These are phyloP conservation scores for Psilocybe azurescens DNA, from an alignment of 768 basidiomycete genomes.

Conservation along the genomic window DNA sequence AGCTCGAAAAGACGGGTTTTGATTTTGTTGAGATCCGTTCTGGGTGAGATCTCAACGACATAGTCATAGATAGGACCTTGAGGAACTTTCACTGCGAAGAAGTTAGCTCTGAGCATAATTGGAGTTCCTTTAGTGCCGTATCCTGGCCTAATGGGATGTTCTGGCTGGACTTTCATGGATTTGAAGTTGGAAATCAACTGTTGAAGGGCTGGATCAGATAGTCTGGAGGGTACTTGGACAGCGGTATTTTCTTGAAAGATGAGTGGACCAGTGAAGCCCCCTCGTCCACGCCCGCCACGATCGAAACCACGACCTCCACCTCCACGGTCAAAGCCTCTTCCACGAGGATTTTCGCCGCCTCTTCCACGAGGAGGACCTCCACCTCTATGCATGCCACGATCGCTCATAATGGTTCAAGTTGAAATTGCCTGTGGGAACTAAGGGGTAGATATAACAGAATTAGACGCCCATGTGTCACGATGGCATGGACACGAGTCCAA, in stretches of 20 bases:
- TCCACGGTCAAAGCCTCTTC: constrained; percentile 27
- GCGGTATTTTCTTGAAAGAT: constrained; percentile 44
- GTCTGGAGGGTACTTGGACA: constrained; percentile 39
- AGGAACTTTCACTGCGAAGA: constrained; percentile 59
- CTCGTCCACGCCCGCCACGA: constrained; percentile 30
- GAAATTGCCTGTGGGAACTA: neutral
- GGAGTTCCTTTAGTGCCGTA: constrained; percentile 56
- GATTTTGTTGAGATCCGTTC: constrained; percentile 46
- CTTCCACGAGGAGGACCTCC: constrained; percentile 29
- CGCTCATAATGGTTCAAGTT: constrained; percentile 26
- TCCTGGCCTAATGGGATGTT: constrained; percentile 58
- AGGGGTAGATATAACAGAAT: neutral
- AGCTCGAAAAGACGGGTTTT: constrained; percentile 60
- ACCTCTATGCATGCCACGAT: constrained; percentile 32
- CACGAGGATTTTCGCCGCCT: constrained; percentile 28
- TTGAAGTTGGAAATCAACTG: constrained; percentile 46
- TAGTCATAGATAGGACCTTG: constrained; percentile 61
- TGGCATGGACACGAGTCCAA: neutral
- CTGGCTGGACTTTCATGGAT: constrained; percentile 33
- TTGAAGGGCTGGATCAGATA: constrained; percentile 36
- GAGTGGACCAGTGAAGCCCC: constrained; percentile 31
- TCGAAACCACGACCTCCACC: constrained; percentile 25
- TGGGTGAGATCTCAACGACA: constrained; percentile 53
- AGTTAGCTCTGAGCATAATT: constrained; percentile 63
- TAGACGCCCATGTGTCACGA: constrained; percentile 1